Base-by-base conservation (phyloP, 1,284 basidiomycete genomes). In the Apiotrichum akiyoshidainum region DNA sequence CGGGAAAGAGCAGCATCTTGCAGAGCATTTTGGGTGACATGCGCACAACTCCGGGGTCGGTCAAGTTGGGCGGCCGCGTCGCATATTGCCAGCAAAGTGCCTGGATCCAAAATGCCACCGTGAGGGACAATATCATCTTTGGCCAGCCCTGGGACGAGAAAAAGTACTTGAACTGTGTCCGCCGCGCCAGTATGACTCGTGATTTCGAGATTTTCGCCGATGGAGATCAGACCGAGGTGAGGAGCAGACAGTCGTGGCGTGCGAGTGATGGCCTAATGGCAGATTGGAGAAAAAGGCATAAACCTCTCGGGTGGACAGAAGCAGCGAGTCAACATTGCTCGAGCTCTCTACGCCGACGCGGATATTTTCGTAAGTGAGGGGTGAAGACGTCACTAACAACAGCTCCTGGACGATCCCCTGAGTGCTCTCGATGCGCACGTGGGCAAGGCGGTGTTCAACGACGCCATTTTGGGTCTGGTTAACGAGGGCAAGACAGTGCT, bases 371-470 rank as follows among this genome's bases (percentile, higher is more conserved):
- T 47, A 33, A 47, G 46, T 47, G 14, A 5, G 46, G 4, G 9
- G 10, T n/a, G 9, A 2, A 14, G 8, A 16, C 14, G 13, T 11
- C n/a, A 13, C 21, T 26, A 3, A 31, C 44, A 8, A 19, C 3
- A 47, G 46, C 87, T 93, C 31, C 86, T 92, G 59, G 90, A 92
- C 67, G 90, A 92, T 67, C 88, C 89, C 8, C 80, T 88, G 16
- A 87, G 84, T 8, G 87, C 88, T 34, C 81, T 91, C 35, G 90
- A 90, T 71, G 90, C 91, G 4, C 90, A 93, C 67, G 91, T 95
- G 45, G 91, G 90, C 46, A 89, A 88, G 71, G 82, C 85, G 3
- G 46, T 95, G n/a, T 92, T 95, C 80, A 84, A 88, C 67, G 87
- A 92, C 61, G 89, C 92, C 22, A 82, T 94, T 59, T 81, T 86